These are phyloP conservation scores for Lentinula aciculospora DNA, from an alignment of 768 basidiomycete species.

Conservation along the genomic window DNA sequence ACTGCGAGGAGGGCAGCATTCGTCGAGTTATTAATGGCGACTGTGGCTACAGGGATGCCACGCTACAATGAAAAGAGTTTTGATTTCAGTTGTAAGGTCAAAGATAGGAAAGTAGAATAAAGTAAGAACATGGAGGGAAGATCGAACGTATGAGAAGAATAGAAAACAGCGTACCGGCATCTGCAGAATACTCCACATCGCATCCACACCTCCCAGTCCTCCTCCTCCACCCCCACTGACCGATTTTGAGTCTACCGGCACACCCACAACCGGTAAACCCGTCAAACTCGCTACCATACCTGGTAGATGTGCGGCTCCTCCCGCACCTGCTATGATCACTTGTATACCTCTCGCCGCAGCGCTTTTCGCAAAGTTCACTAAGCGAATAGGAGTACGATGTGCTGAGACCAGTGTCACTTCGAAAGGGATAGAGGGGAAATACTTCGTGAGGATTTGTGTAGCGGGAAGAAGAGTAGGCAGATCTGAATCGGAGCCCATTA, in stretches of 20 bases:
- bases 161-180: too few relatives aligned
- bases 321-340: conserved; percentile 90
- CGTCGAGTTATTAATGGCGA: conserved; percentile 92
- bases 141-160: too few relatives aligned
- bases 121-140: too few relatives aligned
- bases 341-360: conserved; percentile 65
- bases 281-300: conserved; percentile 99
- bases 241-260: conserved; percentile 62
- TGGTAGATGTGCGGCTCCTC: conserved; percentile 97
- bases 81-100: neutral
- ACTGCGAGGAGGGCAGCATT: conserved; percentile 92
- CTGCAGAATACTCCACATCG: conserved; percentile 95
- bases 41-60: conserved; percentile 95
- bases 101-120: neutral
- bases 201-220: conserved; percentile 91
- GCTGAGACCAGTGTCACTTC: conserved; percentile 96
- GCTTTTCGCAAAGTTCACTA: conserved; percentile 75
- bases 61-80: conserved; percentile 41
- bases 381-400: conserved; percentile 86
- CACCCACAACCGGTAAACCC: conserved; percentile 86
- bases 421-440: conserved; percentile 69
- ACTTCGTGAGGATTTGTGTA: conserved; percentile 71
- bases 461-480: conserved; percentile 90
- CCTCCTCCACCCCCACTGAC: conserved; percentile 60
- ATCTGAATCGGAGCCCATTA: conserved; percentile 99